Evolutionary conservation across 2,329 filamentous ascomycete species (phyloP).

Genomic region (Trichoderma koningii): DNA sequence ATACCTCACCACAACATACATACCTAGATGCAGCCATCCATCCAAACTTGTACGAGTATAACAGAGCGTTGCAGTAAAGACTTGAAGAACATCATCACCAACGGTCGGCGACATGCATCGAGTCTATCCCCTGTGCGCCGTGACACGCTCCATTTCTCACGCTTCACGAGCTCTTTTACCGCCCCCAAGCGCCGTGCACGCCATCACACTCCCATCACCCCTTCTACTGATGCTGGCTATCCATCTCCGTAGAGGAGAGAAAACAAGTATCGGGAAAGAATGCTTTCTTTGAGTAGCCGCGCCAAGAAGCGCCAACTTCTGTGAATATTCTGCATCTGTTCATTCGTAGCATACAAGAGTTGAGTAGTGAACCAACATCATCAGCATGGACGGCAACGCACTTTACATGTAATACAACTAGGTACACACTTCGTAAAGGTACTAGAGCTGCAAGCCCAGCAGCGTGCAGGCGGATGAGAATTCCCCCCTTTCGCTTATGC

Average conservation of each 20-base stretch:
- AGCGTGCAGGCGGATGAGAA: neutral
- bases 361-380: neutral
- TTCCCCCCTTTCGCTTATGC: slow-evolving; percentile 1
- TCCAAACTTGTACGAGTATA: no score
- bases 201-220: slow-evolving; percentile 9
- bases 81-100: no score
- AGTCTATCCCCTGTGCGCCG: neutral
- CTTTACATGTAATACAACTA: neutral
- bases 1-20: neutral
- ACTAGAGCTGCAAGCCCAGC: neutral
- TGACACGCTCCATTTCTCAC: neutral
- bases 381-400: neutral
- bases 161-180: neutral
- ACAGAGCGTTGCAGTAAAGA: no score
- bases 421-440: neutral
- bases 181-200: slow-evolving; percentile 14
- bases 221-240: neutral
- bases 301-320: neutral
- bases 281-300: neutral
- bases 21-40: no score
- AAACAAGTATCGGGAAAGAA: neutral
- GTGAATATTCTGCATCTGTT: neutral
- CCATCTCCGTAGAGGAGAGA: no score
- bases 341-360: neutral
- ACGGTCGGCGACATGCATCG: neutral